These are phyloP conservation scores for Aspergillus sp. DNA, from an alignment of 2,329 filamentous ascomycete species.

Conservation along the genomic window DNA sequence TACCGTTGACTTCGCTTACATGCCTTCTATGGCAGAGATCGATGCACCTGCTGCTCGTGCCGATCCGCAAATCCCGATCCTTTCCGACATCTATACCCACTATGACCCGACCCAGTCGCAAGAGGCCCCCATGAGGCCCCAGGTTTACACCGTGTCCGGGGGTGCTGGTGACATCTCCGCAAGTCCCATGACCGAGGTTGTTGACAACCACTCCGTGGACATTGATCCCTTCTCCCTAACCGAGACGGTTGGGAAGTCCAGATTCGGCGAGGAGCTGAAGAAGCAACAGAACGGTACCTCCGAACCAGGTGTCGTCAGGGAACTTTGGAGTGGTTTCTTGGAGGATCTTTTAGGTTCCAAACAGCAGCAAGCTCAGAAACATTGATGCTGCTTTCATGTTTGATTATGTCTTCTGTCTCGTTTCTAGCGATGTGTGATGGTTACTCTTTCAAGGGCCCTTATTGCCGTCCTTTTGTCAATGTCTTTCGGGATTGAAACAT, in stretches of 20 bases:
- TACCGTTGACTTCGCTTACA: slow-evolving; percentile 64
- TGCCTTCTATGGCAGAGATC: slow-evolving; percentile 54
- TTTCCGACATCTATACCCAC: slow-evolving; percentile 44
- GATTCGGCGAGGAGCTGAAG: slow-evolving; percentile 36
- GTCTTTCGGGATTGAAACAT: neutral
- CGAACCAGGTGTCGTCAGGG: slow-evolving; percentile 33
- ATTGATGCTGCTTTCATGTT: slow-evolving; percentile 16
- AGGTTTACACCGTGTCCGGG: slow-evolving; percentile 57
- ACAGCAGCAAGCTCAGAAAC: slow-evolving; percentile 24
- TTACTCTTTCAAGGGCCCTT: slow-evolving; percentile 1
- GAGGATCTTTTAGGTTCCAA: slow-evolving; percentile 42
- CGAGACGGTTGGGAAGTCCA: slow-evolving; percentile 48
- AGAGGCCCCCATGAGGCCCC: slow-evolving; percentile 52
- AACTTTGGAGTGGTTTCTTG: slow-evolving; percentile 40
- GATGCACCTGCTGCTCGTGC: slow-evolving; percentile 39
- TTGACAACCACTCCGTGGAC: slow-evolving; percentile 58
- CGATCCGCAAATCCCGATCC: slow-evolving; percentile 53
- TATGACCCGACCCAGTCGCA: slow-evolving; percentile 25
- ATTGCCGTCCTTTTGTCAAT: neutral
- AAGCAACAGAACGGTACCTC: slow-evolving; percentile 37
- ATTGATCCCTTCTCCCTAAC: slow-evolving; percentile 60
- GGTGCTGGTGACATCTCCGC: slow-evolving; percentile 46
- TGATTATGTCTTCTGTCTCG: slow-evolving; percentile 4
- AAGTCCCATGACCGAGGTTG: slow-evolving; percentile 59
- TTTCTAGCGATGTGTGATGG: slow-evolving; percentile 16